Base-by-base conservation (phyloP, 169 alveolate species). In the Plasmodium berghei region DNA sequence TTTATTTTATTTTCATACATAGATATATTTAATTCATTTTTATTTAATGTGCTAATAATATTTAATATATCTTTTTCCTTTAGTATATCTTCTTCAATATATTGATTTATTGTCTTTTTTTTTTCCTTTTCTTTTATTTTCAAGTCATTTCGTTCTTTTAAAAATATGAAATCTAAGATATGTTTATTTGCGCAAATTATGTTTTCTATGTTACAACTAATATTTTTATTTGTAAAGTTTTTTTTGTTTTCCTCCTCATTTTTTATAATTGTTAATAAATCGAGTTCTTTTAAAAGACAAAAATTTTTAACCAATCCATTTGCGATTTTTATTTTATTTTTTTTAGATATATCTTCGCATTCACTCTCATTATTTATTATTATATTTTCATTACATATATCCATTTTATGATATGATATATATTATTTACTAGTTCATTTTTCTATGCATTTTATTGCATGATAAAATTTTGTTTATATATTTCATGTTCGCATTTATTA, bases 231-330 rank as follows among this genome's bases (percentile, higher is more conserved):
- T 16, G 9, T 80, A n/a, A 55, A 28, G 9, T 1, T 28, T 24
- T 26, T 20, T 80, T 64, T 22, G 20, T 26, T 56, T 80, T 71
- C 59, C 16, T 80, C 46, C 40, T 80, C 90, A 80, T 48, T 52
- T 48, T 80, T 63, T 52, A 80, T 80, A 26, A 62, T 20, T 34
- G 48, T 64, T 66, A 80, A 80, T 58, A 80, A 80, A 80, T 80
- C 67, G 66, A 80, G 48, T 64, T 80, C 90, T 66, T 66, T 80
- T 62, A 80, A 56, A 69, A 80, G 90, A 69, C 72, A 80, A 45
- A 16, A 80, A 34, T 80, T 80, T 80, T 80, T 80, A 80, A 80
- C 83, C 46, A 80, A 71, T 16, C 34, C 56, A 48, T 66, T 80
- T 42, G 80, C 90, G 18, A 80, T 66, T 80, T 80, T 80, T 66